Evolutionary conservation across 2,329 filamentous ascomycete species (phyloP).

Genomic region (Talaromyces pinophilus): DNA sequence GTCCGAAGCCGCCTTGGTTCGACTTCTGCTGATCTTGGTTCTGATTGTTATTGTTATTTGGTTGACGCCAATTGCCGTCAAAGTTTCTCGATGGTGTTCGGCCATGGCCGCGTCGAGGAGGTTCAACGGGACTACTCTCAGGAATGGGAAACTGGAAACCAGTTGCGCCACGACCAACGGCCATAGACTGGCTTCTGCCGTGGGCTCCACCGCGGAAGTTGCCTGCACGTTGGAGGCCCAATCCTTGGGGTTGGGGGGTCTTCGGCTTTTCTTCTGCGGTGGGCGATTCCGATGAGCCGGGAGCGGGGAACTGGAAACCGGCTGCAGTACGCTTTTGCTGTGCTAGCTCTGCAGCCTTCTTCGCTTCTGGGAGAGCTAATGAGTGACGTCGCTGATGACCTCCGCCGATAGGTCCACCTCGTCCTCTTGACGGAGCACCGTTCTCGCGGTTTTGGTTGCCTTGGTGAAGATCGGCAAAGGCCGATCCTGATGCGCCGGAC

Average conservation of each 20-base stretch:
- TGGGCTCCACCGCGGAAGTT: conserved; percentile 84
- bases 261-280: conserved; percentile 25
- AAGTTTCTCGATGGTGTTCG: conserved; percentile 89
- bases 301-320: conserved; percentile 90
- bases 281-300: conserved; percentile 56
- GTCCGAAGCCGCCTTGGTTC: conserved; percentile 63
- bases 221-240: conserved; percentile 63
- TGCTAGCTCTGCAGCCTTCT: conserved; percentile 93
- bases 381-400: conserved; percentile 95
- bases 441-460: conserved; percentile 72
- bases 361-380: conserved; percentile 88
- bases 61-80: conserved; percentile 96
- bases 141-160: conserved; percentile 67
- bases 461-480: conserved; percentile 64
- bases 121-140: conserved; percentile 63
- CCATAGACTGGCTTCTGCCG: conserved; percentile 52
- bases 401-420: conserved; percentile 67
- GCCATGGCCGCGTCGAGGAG: conserved; percentile 76
- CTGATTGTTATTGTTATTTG: conserved; percentile 54
- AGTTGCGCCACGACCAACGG: conserved; percentile 61
- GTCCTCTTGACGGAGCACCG: conserved; percentile 67
- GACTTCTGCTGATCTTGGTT: conserved; percentile 53
- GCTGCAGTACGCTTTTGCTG: conserved; percentile 95
- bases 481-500: conserved; percentile 76
- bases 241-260: conserved; percentile 59